phyloP scores from a whole-genome alignment of 768 basidiomycete genomes.

The Termitomyces sp. region DNA sequence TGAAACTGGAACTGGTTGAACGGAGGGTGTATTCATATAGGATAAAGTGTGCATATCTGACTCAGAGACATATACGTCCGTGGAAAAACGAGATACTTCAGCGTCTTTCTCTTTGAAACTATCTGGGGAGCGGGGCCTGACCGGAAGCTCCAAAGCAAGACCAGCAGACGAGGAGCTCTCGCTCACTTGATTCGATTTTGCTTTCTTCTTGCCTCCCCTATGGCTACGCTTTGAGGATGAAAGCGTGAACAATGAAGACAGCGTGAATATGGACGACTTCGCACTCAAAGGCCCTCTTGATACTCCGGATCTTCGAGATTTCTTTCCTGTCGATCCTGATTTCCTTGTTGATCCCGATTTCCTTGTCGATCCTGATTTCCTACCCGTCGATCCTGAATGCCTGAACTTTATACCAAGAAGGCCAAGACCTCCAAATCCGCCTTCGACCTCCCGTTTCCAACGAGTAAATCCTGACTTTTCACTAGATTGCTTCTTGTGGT shows the following conservation, averaged over 20 bases:
- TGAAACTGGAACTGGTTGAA: conserved; percentile 9
- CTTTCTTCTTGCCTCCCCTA: conserved; percentile 32
- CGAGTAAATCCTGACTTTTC: conserved; percentile 31
- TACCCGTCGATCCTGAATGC: conserved; percentile 28
- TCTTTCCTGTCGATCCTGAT: conserved; percentile 15
- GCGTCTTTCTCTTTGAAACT: conserved; percentile 17
- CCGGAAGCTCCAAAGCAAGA: conserved; percentile 28
- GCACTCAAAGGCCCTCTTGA: conserved; percentile 14
- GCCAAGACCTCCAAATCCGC: conserved; percentile 22
- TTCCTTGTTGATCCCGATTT: conserved; percentile 1
- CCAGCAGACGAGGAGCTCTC: conserved; percentile 30
- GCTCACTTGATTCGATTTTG: conserved; percentile 17
- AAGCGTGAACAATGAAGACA: conserved; percentile 15
- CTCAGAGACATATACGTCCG: conserved; percentile 1
- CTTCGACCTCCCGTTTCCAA: conserved; percentile 40
- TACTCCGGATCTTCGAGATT: conserved; percentile 7
- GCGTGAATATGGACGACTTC: conserved; percentile 21
- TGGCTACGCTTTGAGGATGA: conserved; percentile 19
- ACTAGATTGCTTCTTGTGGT: conserved; percentile 20
- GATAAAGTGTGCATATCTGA: conserved; percentile 17
- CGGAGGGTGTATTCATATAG: conserved; percentile 19
- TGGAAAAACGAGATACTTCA: conserved; percentile 7
- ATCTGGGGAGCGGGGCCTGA: conserved; percentile 20
- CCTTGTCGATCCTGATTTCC: conserved; percentile 16
- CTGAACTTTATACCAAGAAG: conserved; percentile 34